These are phyloP conservation scores for Crepidotus variabilis DNA, from an alignment of 768 basidiomycete genomes.

Conservation along the genomic window DNA sequence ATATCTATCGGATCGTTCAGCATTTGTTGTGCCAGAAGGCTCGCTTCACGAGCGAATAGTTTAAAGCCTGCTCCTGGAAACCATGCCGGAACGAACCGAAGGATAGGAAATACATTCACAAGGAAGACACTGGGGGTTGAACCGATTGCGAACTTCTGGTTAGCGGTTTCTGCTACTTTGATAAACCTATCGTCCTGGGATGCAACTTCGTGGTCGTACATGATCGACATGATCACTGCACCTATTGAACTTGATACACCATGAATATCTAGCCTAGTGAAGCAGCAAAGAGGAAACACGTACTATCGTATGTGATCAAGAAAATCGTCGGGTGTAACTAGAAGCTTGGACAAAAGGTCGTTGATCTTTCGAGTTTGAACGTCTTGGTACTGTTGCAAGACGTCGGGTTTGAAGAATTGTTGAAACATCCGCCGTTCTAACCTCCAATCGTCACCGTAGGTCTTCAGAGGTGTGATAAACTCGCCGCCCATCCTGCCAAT, in stretches of 20 bases:
- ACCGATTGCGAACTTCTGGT: constrained; percentile 7
- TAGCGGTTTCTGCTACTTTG: constrained; percentile 13
- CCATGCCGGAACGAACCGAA: too few species aligned
- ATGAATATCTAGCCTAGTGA: neutral
- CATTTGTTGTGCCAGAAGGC: too few species aligned
- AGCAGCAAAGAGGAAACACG: neutral
- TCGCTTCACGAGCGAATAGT: too few species aligned
- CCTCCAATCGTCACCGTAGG: constrained; percentile 32
- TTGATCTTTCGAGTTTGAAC: constrained; percentile 25
- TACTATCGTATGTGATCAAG: constrained; percentile 9
- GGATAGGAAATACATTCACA: too few species aligned
- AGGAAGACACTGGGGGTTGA: constrained; percentile 18
- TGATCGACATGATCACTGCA: constrained; percentile 15
- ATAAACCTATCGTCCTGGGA: constrained; percentile 20
- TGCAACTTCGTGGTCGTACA: constrained; percentile 25
- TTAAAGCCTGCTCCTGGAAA: too few species aligned
- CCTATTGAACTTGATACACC: constrained; percentile 6
- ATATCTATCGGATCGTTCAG: too few species aligned
- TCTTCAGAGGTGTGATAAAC: neutral
- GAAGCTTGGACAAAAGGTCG: constrained; percentile 24
- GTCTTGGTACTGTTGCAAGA: constrained; percentile 19
- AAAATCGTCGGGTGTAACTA: constrained; percentile 12
- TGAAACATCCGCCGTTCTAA: constrained; percentile 31
- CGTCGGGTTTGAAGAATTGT: constrained; percentile 28
- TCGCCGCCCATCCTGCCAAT: neutral